These are phyloP conservation scores for Helenozyma rhizophorensis DNA, from an alignment of 805 yeast genomes.

Conservation along the genomic window DNA sequence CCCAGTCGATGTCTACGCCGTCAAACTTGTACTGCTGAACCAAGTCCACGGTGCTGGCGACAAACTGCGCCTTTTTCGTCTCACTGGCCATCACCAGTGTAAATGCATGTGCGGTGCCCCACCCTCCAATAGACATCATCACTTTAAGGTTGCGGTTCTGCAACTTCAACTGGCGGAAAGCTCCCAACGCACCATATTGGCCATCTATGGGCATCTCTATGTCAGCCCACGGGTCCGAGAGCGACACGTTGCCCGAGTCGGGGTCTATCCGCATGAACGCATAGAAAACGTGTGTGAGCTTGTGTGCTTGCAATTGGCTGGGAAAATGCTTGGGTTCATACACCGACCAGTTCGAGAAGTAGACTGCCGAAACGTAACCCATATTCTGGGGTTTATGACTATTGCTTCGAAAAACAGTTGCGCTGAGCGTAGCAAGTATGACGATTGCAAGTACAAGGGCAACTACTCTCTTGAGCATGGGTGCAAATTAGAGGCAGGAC, in stretches of 20 bases:
- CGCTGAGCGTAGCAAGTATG: too few relatives aligned
- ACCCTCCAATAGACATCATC: constrained; percentile 81
- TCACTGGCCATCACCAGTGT: constrained; percentile 16
- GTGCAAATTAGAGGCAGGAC: too few relatives aligned
- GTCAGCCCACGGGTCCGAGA: constrained; percentile 69
- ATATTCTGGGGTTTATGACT: too few relatives aligned
- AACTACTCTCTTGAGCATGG: too few relatives aligned
- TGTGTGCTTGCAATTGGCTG: constrained; percentile 52
- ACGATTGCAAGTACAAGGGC: too few relatives aligned
- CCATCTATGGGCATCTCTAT: constrained; percentile 42
- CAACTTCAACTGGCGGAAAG: constrained; percentile 44
- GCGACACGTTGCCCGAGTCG: constrained; percentile 46
- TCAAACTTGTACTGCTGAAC: constrained; percentile 65
- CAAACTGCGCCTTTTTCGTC: constrained; percentile 40
- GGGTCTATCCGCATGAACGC: constrained; percentile 66
- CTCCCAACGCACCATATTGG: constrained; percentile 8
- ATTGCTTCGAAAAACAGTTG: too few relatives aligned
- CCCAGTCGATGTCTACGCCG: constrained; percentile 96
- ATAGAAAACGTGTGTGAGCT: constrained; percentile 67
- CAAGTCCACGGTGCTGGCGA: constrained; percentile 42
- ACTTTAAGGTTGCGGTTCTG: constrained; percentile 43
- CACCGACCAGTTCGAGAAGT: constrained; percentile 48
- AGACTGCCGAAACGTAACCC: constrained; percentile 22
- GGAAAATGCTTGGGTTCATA: constrained; percentile 48
- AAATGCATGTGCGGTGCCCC: constrained; percentile 48